Conservation (phyloP, 2,329 filamentous ascomycete genomes). For the Calonectria honghensis region DNA sequence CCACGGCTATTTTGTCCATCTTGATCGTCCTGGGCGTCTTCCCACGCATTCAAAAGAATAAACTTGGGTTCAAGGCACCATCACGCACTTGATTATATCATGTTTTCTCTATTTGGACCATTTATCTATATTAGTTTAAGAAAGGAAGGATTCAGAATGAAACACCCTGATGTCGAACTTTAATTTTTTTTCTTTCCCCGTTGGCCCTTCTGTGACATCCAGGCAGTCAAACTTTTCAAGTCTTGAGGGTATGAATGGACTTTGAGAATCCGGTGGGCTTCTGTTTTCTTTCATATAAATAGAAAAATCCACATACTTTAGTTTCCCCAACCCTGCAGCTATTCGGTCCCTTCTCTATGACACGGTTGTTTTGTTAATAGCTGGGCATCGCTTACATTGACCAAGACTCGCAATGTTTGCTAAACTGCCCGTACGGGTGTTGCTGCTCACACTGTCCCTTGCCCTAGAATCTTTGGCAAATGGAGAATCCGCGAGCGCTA, state of each 20-base stretch:
- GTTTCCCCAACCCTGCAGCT: neutral
- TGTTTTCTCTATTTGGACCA: neutral
- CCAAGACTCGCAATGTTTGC: neutral
- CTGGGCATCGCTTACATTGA: neutral
- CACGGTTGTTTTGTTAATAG: too few species aligned
- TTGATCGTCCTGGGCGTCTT: constrained; percentile 83
- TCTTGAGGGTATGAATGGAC: neutral
- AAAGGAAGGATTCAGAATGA: neutral
- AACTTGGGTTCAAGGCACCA: constrained; percentile 75
- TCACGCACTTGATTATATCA: constrained; percentile 35
- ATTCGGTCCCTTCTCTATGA: neutral
- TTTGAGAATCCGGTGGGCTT: neutral
- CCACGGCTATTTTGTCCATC: constrained; percentile 78
- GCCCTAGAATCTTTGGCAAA: neutral
- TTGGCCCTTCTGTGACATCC: neutral
- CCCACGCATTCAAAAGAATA: constrained; percentile 87
- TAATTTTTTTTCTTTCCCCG: neutral
- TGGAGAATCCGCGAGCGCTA: neutral
- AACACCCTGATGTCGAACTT: neutral
- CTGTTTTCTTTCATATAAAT: neutral
- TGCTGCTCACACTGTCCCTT: neutral
- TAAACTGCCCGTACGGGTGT: neutral
- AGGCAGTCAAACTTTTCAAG: neutral
- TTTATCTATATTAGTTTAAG: neutral
- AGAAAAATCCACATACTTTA: neutral